phyloP scores from a whole-genome alignment of 129 eudicot genomes.

The Tanacetum coccineum region DNA sequence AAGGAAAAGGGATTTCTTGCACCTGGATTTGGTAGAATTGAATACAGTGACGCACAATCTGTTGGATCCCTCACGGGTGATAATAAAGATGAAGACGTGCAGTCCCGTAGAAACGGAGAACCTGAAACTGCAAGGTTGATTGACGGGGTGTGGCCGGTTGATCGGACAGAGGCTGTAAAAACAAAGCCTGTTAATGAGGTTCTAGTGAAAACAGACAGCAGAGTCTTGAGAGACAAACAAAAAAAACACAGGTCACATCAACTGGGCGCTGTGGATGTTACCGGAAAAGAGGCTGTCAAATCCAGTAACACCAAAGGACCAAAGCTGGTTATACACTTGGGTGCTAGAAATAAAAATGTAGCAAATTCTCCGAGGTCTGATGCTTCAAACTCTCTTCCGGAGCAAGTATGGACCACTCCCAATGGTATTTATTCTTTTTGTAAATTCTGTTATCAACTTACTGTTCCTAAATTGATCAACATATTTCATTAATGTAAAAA shows the following conservation, averaged over 20 bases:
- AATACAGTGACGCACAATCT: constrained; percentile 42
- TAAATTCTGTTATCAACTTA: not conserved
- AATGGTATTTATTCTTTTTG: constrained; percentile 44
- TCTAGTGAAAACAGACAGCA: constrained; percentile 32
- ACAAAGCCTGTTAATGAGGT: constrained; percentile 53
- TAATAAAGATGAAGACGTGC: constrained; percentile 48
- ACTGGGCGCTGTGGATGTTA: constrained; percentile 28
- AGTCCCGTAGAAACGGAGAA: constrained; percentile 33
- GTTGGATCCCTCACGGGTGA: constrained; percentile 39
- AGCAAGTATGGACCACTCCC: constrained; percentile 43
- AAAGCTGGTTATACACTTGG: constrained; percentile 90
- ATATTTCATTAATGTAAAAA: not conserved
- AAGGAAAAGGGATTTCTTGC: constrained; percentile 50
- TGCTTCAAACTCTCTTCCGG: constrained; percentile 56
- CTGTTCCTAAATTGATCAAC: not conserved
- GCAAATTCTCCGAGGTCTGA: constrained; percentile 67
- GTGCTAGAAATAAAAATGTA: constrained; percentile 55
- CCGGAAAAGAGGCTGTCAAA: constrained; percentile 37
- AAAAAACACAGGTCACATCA: constrained; percentile 47
- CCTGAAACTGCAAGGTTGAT: constrained; percentile 48
- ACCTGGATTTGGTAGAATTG: constrained; percentile 32
- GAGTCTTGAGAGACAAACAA: constrained; percentile 37
- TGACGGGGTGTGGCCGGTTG: constrained; percentile 41
- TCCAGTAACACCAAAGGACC: constrained; percentile 59
- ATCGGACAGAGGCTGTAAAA: constrained; percentile 40